phyloP scores from a whole-genome alignment of 371 early-diverging fungal species.

The Mortierella sp. region DNA sequence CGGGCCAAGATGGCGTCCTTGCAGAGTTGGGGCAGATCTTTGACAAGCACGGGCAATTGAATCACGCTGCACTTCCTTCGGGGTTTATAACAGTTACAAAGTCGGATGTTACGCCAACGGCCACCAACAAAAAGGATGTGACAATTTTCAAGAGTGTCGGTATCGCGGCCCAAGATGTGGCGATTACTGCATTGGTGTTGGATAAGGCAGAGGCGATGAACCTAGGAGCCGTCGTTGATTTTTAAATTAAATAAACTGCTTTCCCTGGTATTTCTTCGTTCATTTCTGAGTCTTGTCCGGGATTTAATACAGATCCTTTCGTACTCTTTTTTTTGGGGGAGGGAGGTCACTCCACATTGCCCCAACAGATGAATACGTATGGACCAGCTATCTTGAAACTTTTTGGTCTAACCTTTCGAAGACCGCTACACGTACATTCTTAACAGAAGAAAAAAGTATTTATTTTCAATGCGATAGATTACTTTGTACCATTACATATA shows the following conservation, averaged over 20 bases:
- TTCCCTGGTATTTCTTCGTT: too few relatives aligned
- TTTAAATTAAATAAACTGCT: conserved; percentile 24
- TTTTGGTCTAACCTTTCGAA: too few relatives aligned
- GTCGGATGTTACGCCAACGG: neutral
- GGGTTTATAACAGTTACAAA: conserved; percentile 11
- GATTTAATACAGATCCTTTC: too few relatives aligned
- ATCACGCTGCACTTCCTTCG: conserved; percentile 13
- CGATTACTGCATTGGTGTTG: conserved; percentile 66
- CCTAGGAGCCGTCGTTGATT: conserved; percentile 59
- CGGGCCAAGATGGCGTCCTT: conserved; percentile 51
- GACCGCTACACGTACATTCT: too few relatives aligned
- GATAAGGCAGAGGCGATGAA: conserved; percentile 60
- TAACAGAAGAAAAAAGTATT: neutral
- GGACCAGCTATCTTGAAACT: too few relatives aligned
- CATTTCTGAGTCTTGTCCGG: too few relatives aligned
- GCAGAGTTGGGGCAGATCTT: conserved; percentile 63
- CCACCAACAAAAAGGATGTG: conserved; percentile 39
- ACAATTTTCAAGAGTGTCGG: conserved; percentile 77
- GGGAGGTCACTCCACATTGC: too few relatives aligned
- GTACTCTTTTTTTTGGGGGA: neutral
- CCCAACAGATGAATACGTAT: too few relatives aligned
- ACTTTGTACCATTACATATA: neutral
- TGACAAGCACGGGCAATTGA: conserved; percentile 28
- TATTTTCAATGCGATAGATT: too few relatives aligned
- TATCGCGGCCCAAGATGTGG: conserved; percentile 73